phyloP scores from a whole-genome alignment of 805 yeast species.

The Candida dajiaensis region DNA sequence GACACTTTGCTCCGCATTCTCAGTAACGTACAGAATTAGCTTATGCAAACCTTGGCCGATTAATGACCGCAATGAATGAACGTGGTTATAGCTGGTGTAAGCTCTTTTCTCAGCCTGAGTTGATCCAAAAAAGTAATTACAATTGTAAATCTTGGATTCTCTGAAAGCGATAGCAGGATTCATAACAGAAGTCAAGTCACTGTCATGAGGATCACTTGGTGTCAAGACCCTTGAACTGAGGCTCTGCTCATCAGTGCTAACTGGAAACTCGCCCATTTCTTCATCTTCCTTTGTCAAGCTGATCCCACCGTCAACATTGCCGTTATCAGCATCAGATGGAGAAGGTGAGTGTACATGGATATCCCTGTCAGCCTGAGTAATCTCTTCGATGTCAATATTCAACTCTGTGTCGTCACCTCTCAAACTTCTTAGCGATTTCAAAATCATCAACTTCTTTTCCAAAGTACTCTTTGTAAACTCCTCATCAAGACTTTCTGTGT shows the following conservation, averaged over 20 bases:
- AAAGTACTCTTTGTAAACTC: conserved; percentile 10
- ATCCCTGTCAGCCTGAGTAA: conserved; percentile 26
- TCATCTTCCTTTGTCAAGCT: conserved; percentile 24
- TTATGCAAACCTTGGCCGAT: conserved; percentile 63
- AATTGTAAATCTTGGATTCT: conserved; percentile 56
- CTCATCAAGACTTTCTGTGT: conserved; percentile 18
- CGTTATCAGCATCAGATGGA: conserved; percentile 19
- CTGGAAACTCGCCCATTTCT: conserved; percentile 19
- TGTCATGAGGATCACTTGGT: conserved; percentile 26
- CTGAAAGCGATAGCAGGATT: conserved; percentile 52
- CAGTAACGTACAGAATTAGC: conserved; percentile 40
- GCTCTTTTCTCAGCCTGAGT: conserved; percentile 38
- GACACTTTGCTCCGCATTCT: conserved; percentile 56
- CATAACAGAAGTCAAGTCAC: conserved; percentile 37
- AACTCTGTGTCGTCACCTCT: conserved; percentile 30
- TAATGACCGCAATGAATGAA: conserved; percentile 56
- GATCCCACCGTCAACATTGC: conserved; percentile 12
- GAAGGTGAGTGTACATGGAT: conserved; percentile 7
- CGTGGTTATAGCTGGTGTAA: conserved; percentile 37
- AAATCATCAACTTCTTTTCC: conserved; percentile 25
- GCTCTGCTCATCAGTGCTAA: conserved; percentile 25
- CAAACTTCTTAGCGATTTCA: conserved; percentile 31
- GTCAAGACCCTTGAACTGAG: conserved; percentile 29
- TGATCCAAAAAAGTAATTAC: conserved; percentile 59
- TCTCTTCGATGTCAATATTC: conserved; percentile 33